A percentile compares a stretch with the other conserved stretches of the same genome.
phyloP scores from a whole-genome alignment of 495 filamentous ascomycete species.

The Achaetomiella virescens region DNA sequence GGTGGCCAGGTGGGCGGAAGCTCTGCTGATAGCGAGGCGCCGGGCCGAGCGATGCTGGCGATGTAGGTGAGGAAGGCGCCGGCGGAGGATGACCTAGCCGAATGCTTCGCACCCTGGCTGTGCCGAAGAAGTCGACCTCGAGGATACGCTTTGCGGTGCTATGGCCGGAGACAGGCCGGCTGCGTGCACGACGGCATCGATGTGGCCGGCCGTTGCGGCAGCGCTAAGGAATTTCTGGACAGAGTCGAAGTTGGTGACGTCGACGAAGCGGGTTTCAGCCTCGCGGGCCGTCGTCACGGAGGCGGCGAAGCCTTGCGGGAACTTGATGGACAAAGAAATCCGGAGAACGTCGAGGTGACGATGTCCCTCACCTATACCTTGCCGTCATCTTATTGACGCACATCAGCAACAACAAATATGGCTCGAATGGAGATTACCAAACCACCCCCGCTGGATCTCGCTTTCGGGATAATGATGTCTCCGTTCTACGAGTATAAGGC shows the following conservation, averaged over 20 bases:
- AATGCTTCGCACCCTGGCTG: slow-evolving; percentile 24
- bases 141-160: slow-evolving; percentile 19
- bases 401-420: too few relatives aligned
- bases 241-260: slow-evolving; percentile 16
- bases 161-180: slow-evolving; percentile 20
- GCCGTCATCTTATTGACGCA: slow-evolving; percentile 3
- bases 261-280: slow-evolving; percentile 15
- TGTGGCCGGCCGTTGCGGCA: slow-evolving; percentile 55
- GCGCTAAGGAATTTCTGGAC: slow-evolving; percentile 36
- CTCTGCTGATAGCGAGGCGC: slow-evolving; percentile 5
- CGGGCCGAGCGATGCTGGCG: slow-evolving; percentile 18
- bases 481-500: too few relatives aligned
- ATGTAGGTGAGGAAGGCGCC: slow-evolving; percentile 18
- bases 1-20: slow-evolving; percentile 10
- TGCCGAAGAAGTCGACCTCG: slow-evolving; percentile 21
- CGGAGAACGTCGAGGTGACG: too few relatives aligned
- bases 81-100: slow-evolving; percentile 2
- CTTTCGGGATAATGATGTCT: too few relatives aligned
- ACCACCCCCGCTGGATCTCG: too few relatives aligned
- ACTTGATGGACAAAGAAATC: too few relatives aligned
- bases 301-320: slow-evolving; percentile 18
- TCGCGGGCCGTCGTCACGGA: slow-evolving; percentile 15
- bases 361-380: too few relatives aligned
- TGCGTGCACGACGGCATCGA: slow-evolving; percentile 74
- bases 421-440: neutral